A percentile compares a stretch with the other conserved stretches of the same genome.
These are phyloP conservation scores for Glomus cerebriforme DNA, from an alignment of 192 early-diverging fungal species.

Conservation along the genomic window DNA sequence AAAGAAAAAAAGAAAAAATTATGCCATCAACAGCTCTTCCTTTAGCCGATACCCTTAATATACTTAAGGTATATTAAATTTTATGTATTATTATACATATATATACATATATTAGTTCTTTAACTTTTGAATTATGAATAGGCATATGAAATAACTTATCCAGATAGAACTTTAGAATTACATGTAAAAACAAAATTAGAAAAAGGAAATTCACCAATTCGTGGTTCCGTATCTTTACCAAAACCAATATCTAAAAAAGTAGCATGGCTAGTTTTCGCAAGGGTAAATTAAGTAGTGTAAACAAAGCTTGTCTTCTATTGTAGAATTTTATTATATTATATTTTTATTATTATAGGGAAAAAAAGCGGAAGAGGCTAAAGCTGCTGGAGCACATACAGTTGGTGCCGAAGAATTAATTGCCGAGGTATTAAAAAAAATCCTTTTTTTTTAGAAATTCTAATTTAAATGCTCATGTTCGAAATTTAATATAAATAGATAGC, in stretches of 20 bases:
- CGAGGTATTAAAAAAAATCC: conserved; percentile 39
- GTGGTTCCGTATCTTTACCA: conserved; percentile 77
- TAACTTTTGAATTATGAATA: conserved; percentile 18
- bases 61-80: conserved; percentile 39
- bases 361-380: conserved; percentile 77
- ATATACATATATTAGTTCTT: neutral
- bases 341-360: conserved; percentile 48
- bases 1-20: conserved; percentile 32
- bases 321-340: neutral
- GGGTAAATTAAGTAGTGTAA: conserved; percentile 27
- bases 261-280: conserved; percentile 84
- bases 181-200: conserved; percentile 70
- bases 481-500: conserved; percentile 33
- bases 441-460: neutral
- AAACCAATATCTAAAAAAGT: conserved; percentile 60
- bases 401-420: conserved; percentile 87
- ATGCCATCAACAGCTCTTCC: conserved; percentile 39
- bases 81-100: neutral
- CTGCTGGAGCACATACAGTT: conserved; percentile 80
- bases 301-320: neutral
- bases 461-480: neutral
- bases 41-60: conserved; percentile 40
- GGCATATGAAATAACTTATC: conserved; percentile 70
- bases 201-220: conserved; percentile 78
- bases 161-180: conserved; percentile 62